A percentile compares a stretch with the other conserved stretches of the same genome.
Conservation (phyloP, 495 filamentous ascomycete genomes). For the Collariella sp. region DNA sequence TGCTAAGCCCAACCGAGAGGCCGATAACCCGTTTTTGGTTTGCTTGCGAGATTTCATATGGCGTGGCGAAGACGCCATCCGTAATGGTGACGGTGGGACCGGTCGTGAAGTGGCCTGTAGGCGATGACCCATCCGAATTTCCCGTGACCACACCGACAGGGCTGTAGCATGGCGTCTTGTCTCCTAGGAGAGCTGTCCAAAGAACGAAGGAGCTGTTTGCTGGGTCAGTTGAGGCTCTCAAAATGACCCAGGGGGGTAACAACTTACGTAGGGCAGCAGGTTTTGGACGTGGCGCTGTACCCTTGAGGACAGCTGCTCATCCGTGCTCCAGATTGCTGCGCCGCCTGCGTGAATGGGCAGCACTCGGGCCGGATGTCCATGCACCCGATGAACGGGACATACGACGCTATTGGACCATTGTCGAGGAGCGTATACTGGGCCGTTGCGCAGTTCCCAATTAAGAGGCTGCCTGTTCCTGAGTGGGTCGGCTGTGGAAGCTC, state of each 20-base stretch:
- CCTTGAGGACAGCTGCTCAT: slow-evolving; percentile 13
- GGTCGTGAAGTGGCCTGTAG: background rate
- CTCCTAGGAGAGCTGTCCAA: slow-evolving; percentile 18
- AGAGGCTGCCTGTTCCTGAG: slow-evolving; percentile 1
- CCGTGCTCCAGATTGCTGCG: slow-evolving; percentile 1
- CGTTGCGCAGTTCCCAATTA: slow-evolving; percentile 12
- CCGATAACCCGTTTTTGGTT: too few relatives aligned
- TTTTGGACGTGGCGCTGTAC: slow-evolving; percentile 15
- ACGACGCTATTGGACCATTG: slow-evolving; percentile 7
- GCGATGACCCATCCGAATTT: background rate
- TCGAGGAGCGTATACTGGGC: slow-evolving; percentile 16
- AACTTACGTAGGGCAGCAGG: slow-evolving; percentile 22
- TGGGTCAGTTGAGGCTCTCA: background rate
- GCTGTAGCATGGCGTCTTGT: slow-evolving; percentile 18
- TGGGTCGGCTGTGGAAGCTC: background rate
- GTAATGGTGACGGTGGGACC: slow-evolving; percentile 8
- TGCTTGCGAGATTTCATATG: background rate
- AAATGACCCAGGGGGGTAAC: background rate
- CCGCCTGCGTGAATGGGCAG: slow-evolving; percentile 18
- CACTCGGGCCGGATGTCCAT: slow-evolving; percentile 13
- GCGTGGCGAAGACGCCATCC: background rate
- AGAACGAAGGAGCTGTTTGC: slow-evolving; percentile 12
- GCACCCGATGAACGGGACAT: slow-evolving; percentile 21
- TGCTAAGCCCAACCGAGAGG: too few relatives aligned
- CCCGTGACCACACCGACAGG: background rate